Percentiles rank a stretch among this genome's conserved stretches.
phyloP scores from a whole-genome alignment of 2,329 filamentous ascomycete species.

The Fusarium sterilihyphosum region DNA sequence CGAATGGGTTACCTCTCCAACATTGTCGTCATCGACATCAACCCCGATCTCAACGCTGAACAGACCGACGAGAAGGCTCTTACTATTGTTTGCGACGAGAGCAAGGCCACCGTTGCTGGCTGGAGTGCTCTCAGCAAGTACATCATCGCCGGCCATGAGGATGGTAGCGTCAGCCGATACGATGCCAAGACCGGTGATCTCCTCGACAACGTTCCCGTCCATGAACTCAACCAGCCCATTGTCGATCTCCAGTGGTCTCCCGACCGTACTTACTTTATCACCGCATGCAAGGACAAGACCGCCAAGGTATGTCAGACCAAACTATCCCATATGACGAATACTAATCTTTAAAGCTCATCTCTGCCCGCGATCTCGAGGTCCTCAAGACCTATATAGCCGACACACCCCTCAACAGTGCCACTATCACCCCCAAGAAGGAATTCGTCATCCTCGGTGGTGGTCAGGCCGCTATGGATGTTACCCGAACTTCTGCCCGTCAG shows the following conservation, averaged over 20 bases:
- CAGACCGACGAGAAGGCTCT: constrained; percentile 85
- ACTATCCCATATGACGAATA: not conserved
- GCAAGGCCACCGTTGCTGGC: constrained; percentile 96
- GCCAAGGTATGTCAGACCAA: constrained; percentile 72
- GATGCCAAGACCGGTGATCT: constrained; percentile 92
- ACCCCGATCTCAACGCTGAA: constrained; percentile 80
- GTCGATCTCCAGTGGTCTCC: constrained; percentile 95
- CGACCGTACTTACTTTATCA: constrained; percentile 98
- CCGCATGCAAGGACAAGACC: constrained; percentile 96
- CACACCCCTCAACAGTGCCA: constrained; percentile 94
- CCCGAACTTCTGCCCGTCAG: constrained; percentile 90
- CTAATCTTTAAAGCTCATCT: constrained; percentile 70
- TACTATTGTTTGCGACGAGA: constrained; percentile 92
- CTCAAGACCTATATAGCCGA: constrained; percentile 94
- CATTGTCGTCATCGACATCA: constrained; percentile 92
- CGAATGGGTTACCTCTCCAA: constrained; percentile 95
- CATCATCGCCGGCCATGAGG: constrained; percentile 97
- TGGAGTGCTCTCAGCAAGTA: constrained; percentile 96
- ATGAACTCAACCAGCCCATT: constrained; percentile 85
- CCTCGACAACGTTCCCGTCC: constrained; percentile 81
- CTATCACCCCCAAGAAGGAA: constrained; percentile 94
- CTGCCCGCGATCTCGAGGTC: constrained; percentile 85
- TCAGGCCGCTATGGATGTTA: constrained; percentile 99
- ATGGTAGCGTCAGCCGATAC: constrained; percentile 90
- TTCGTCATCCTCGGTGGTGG: constrained; percentile 98